A percentile compares a stretch with the other conserved stretches of the same genome.
These are phyloP conservation scores for Paspalum notatum DNA, from an alignment of 176 grass and related monocot species.

Conservation along the genomic window DNA sequence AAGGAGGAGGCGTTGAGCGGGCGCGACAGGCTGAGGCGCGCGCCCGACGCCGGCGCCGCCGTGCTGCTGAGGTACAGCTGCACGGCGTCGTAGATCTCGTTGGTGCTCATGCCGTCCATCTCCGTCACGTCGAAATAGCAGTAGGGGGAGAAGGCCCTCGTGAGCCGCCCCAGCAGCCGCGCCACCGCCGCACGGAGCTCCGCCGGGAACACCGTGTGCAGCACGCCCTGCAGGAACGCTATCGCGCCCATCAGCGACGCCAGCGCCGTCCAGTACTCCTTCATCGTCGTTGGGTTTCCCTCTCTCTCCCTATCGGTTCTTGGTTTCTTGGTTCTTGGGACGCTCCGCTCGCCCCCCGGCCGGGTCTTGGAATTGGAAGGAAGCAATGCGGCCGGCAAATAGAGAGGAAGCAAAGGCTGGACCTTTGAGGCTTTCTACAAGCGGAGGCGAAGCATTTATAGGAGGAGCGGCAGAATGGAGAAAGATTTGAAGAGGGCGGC, in stretches of 20 bases:
- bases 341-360: neutral
- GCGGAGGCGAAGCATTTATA: conserved; percentile 39
- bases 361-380: neutral
- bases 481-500: conserved; percentile 13
- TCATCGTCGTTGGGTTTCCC: conserved; percentile 34
- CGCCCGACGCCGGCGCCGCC: conserved; percentile 51
- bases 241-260: conserved; percentile 88
- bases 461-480: conserved; percentile 6
- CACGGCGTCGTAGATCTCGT: conserved; percentile 91
- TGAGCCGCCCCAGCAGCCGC: conserved; percentile 49
- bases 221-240: conserved; percentile 68
- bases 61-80: conserved; percentile 87
- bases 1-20: conserved; percentile 76
- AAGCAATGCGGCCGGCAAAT: conserved; percentile 10
- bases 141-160: conserved; percentile 64
- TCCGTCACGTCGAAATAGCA: conserved; percentile 94
- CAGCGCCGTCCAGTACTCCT: conserved; percentile 78
- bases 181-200: conserved; percentile 65
- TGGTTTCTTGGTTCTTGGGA: conserved; percentile 2
- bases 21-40: conserved; percentile 73
- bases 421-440: conserved; percentile 24
- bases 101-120: conserved; percentile 90
- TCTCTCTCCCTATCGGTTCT: too few relatives aligned
- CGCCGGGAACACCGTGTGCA: conserved; percentile 68
- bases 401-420: neutral